These are phyloP conservation scores for Ustilago loliicola DNA, from an alignment of 1,284 basidiomycete genomes.

Conservation along the genomic window DNA sequence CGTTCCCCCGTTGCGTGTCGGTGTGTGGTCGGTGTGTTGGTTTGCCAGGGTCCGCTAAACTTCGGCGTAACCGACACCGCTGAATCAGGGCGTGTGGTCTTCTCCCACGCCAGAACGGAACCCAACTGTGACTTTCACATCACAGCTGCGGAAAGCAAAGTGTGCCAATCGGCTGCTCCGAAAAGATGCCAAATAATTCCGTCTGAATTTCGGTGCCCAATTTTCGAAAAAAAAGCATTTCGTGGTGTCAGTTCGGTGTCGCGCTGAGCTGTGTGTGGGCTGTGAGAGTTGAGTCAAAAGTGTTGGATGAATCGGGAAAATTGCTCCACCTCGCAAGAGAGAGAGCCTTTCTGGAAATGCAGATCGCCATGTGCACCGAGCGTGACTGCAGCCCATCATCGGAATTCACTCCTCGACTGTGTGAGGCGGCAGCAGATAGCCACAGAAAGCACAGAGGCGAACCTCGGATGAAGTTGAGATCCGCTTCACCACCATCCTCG, in stretches of 20 bases:
- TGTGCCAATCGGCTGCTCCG: neutral
- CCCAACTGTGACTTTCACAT: too few species aligned
- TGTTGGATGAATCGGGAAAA: neutral
- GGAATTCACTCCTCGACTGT: neutral
- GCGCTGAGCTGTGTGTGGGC: too few species aligned
- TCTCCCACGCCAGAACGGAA: too few species aligned
- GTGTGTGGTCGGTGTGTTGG: neutral
- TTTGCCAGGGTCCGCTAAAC: neutral
- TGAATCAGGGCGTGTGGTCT: neutral
- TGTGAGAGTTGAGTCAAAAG: too few species aligned
- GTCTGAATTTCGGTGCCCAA: neutral
- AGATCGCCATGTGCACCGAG: conserved; percentile 26
- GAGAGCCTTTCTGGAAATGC: neutral
- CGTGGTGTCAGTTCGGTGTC: too few species aligned
- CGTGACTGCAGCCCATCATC: neutral
- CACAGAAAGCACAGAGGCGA: too few species aligned
- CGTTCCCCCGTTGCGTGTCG: neutral
- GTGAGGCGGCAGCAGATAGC: too few species aligned
- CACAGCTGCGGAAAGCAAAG: too few species aligned
- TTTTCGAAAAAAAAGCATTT: neutral
- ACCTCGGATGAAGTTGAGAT: too few species aligned
- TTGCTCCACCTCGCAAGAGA: neutral
- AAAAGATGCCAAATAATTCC: neutral
- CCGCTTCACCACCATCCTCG: too few species aligned
- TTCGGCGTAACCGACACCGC: neutral